phyloP scores from a whole-genome alignment of 2,329 filamentous ascomycete genomes.

The Trichoderma afroharzianum region DNA sequence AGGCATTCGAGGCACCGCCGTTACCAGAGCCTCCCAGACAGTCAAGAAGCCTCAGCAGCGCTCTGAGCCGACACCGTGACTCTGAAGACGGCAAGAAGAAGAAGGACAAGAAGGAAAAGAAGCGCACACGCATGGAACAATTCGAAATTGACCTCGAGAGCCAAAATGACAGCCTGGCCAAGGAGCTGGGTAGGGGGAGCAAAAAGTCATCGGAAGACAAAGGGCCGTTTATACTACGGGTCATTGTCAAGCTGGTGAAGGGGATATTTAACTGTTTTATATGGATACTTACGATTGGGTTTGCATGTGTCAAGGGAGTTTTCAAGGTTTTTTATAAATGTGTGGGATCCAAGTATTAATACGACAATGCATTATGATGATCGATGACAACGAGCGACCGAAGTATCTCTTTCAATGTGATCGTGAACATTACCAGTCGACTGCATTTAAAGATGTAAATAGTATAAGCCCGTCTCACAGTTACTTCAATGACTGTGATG shows the following conservation, averaged over 20 bases:
- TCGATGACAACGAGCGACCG: neutral
- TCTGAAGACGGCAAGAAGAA: constrained; percentile 36
- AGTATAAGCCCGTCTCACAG: neutral
- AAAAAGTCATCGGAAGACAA: constrained; percentile 44
- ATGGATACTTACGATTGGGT: constrained; percentile 53
- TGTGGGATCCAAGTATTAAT: constrained; percentile 42
- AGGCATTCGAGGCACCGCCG: constrained; percentile 60
- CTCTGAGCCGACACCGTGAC: constrained; percentile 30
- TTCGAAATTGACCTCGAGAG: constrained; percentile 62
- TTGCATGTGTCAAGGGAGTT: constrained; percentile 51
- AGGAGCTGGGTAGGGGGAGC: constrained; percentile 32
- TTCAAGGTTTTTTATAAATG: constrained; percentile 51
- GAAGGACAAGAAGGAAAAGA: constrained; percentile 43
- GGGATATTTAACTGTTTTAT: constrained; percentile 56
- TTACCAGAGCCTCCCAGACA: constrained; percentile 23
- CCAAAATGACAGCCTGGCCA: constrained; percentile 47
- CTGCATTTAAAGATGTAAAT: neutral
- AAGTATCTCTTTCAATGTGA: neutral
- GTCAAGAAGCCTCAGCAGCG: constrained; percentile 28
- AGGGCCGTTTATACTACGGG: constrained; percentile 47
- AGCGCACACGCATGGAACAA: constrained; percentile 47
- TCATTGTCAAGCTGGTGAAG: constrained; percentile 48
- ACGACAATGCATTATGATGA: constrained; percentile 12
- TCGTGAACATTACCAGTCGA: neutral
- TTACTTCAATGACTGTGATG: neutral